Evolutionary conservation across 192 early-diverging fungal genomes (phyloP).

Genomic region (Diversispora eburnea): DNA sequence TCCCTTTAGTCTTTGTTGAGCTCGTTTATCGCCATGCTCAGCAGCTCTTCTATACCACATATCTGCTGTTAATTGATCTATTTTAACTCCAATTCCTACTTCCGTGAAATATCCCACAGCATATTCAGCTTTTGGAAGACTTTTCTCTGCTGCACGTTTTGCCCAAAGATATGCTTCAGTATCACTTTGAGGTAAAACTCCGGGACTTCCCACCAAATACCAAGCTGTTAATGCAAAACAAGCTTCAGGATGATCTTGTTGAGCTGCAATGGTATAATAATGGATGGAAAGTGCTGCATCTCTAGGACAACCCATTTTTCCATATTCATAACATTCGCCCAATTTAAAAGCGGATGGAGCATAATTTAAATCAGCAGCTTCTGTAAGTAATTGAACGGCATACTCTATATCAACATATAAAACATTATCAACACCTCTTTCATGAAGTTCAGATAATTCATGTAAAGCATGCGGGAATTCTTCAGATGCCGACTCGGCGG

Average conservation of each 20-base stretch:
- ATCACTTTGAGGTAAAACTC: conserved; percentile 57
- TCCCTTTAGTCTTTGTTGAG: conserved; percentile 51
- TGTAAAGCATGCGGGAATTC: conserved; percentile 60
- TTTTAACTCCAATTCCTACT: conserved; percentile 56
- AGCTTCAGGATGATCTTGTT: conserved; percentile 60
- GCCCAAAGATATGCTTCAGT: conserved; percentile 64
- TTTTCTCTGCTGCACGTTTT: conserved; percentile 54
- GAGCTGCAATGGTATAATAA: conserved; percentile 61
- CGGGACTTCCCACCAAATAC: conserved; percentile 61
- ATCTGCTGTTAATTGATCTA: conserved; percentile 52
- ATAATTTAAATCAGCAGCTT: conserved; percentile 64
- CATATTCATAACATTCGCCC: conserved; percentile 64
- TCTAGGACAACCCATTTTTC: conserved; percentile 51
- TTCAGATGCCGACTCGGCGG: conserved; percentile 52
- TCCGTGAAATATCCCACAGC: conserved; percentile 67
- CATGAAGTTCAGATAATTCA: conserved; percentile 56
- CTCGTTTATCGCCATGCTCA: conserved; percentile 58
- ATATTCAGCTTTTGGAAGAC: conserved; percentile 58
- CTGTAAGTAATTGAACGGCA: conserved; percentile 55
- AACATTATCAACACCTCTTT: conserved; percentile 54
- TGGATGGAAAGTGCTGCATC: conserved; percentile 54
- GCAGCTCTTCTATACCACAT: conserved; percentile 68
- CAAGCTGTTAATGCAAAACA: conserved; percentile 62
- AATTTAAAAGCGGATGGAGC: conserved; percentile 58
- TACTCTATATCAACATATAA: conserved; percentile 62